phyloP scores from a whole-genome alignment of 208 protist species.

The Leishmania gerbilli region DNA sequence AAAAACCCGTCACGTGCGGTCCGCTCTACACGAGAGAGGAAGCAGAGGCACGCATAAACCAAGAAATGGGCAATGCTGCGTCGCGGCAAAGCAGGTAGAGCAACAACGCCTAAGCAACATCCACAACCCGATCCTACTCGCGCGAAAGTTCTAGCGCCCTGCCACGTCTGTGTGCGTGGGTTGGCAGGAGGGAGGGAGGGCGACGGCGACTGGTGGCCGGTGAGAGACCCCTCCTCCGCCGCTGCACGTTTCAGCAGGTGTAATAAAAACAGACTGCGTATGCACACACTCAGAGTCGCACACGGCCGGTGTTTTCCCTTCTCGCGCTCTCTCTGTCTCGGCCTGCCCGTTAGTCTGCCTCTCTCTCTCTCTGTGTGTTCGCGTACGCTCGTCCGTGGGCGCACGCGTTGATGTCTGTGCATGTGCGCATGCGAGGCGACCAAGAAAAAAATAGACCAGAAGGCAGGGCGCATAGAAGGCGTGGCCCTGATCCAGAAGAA shows the following conservation, averaged over 20 bases:
- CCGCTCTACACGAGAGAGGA: not conserved
- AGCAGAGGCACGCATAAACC: not conserved
- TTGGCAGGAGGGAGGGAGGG: not conserved
- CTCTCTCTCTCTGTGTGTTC: not conserved
- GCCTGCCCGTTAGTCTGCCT: not conserved
- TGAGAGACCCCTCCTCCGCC: slow-evolving; percentile 6
- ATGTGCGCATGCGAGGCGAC: not conserved
- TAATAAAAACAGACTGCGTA: not conserved
- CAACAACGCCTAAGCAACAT: not conserved
- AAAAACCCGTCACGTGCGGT: not conserved
- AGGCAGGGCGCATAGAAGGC: not conserved
- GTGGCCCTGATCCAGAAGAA: not conserved
- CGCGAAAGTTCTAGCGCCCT: not conserved
- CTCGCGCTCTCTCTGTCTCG: not conserved
- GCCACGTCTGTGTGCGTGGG: not conserved
- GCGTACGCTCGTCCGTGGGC: not conserved
- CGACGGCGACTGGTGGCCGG: not conserved
- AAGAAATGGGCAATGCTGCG: not conserved
- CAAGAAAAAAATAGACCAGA: not conserved
- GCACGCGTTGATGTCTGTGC: not conserved
- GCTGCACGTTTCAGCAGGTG: not conserved
- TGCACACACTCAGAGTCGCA: not conserved
- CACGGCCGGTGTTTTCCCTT: not conserved
- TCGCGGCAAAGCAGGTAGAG: not conserved
- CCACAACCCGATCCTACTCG: too few species aligned